Conservation (phyloP, 495 filamentous ascomycete genomes). For the Neurospora discreta region DNA sequence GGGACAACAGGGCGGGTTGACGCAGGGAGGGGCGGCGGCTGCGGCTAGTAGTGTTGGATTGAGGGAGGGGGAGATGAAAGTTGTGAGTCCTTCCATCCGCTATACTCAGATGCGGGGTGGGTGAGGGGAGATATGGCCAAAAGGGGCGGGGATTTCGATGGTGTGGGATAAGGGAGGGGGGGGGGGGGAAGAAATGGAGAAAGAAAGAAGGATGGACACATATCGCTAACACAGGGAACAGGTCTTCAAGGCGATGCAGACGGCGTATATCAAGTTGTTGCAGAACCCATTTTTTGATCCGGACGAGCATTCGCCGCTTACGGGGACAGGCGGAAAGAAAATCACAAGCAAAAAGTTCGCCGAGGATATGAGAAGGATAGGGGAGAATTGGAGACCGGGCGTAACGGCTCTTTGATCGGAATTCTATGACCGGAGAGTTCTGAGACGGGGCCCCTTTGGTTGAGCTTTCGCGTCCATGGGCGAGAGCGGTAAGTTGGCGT, state of each 20-base stretch:
- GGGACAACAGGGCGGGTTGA: neutral
- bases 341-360: slow-evolving; percentile 77
- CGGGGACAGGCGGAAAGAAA: slow-evolving; percentile 42
- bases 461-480: neutral
- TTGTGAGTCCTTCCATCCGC: slow-evolving; percentile 24
- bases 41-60: slow-evolving; percentile 39
- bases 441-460: neutral
- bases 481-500: neutral
- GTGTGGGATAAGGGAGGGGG: neutral
- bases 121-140: neutral
- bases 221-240: slow-evolving; percentile 18
- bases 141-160: neutral
- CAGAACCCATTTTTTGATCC: slow-evolving; percentile 95
- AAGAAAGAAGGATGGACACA: neutral
- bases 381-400: slow-evolving; percentile 56
- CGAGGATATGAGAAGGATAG: slow-evolving; percentile 74
- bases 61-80: slow-evolving; percentile 72
- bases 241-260: slow-evolving; percentile 86
- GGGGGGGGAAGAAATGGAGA: neutral
- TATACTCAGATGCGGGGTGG: neutral
- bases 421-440: neutral
- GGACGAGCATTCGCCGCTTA: slow-evolving; percentile 60
- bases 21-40: slow-evolving; percentile 15
- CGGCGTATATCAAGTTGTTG: slow-evolving; percentile 75
- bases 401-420: slow-evolving; percentile 25